Base-by-base conservation (phyloP, 2,329 filamentous ascomycete species). In the Elsinoe australis region DNA sequence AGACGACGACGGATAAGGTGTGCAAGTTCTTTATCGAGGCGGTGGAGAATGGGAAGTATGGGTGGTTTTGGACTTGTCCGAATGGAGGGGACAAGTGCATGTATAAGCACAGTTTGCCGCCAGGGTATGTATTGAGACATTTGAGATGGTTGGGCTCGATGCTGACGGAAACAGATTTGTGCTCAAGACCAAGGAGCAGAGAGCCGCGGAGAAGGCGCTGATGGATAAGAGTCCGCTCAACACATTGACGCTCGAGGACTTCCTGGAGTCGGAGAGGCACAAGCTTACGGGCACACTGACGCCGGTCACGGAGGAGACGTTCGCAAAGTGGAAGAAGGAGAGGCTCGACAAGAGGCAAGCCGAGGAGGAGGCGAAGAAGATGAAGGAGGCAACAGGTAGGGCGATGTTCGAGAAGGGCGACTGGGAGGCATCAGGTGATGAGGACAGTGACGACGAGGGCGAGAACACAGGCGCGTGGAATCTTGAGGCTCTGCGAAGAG, bases 21-120 rank as follows among this genome's bases (percentile, higher is more conserved):
- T 98, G 92, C 86, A 98, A 96, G 70, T 95, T 73, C 74, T 98
- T 98, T 66, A 92, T 96, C 64, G 83, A 89, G 57, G 92, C 92
- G 19, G 92, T 98, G 54, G 92, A 98, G 70, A 92, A 98, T 63
- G 86, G 88, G 60, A 98, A 96, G 69, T 98, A 98, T 61, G 92
- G 92, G 54, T 98, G 92, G 92, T 96, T 98, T 71, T 98, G 92
- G 92, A 76, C 81, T 51, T 98, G 92, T 76, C 92, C 92, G 38
- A 96, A 96, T 62, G 89, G 88, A 55, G 90, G 86, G 54, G 85
- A 98, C 64, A 87, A 95, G 69, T 98, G 92, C 84, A 96, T 92
- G 83, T 98, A 98, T 66, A 89, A 85, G 70, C 92, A 98, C 67
- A 88, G 85, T 61, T 75, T 98, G 59, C 92, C 94, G 58, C 85